Evolutionary conservation across 495 filamentous ascomycete species (phyloP), one percentile per base, ranked within the genome.

Genomic region (Daldinia decipiens): DNA sequence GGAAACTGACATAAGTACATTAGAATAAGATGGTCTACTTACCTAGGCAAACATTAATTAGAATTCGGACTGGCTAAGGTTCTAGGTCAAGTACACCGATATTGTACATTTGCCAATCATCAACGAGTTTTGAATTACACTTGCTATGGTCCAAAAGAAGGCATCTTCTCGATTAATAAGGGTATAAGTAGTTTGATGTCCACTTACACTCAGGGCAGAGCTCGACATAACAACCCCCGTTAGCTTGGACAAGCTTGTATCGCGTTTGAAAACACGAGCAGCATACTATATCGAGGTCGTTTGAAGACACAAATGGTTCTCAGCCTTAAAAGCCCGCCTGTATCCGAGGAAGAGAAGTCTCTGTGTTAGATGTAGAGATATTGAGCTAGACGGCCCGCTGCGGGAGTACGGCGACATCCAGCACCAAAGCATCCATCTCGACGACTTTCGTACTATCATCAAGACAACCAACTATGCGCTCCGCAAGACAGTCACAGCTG

Each of bases 1-100:
- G 74, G 87, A 91, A 70, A 92, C 93, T 3, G 88, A 95, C 80
- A 76, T 94, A 8, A 86, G 86, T 53, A 87, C 88, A 39, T 78
- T 93, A 80, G 85, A 87, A 67, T 82, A 66, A 29, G 29, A 29
- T 29, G 29, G 31, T 32, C 31, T 32, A 29, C n/a, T 3, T 27
- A 27, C 2, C 2, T 27, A 11, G 34, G 12, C 24, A 47, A 5
- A 8, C 2, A 45, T 9, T 39, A 17, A 5, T 21, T 36, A 12
- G 36, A 47, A 50, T n/a, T 59, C 21, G 4, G 9, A 8, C 4
- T 24, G 19, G 11, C 21, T 27, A 27, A 27, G 26, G 26, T 24
- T 21, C 19, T 21, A 24, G 43, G 21, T 47, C 19, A 47, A 21
- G 17, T 21, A 24, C n/a, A 4, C 3, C 3, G 8, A 21, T 11